Evolutionary conservation across 1,284 basidiomycete species (phyloP).

Genomic region (Cystobasidiaceae sp.): DNA sequence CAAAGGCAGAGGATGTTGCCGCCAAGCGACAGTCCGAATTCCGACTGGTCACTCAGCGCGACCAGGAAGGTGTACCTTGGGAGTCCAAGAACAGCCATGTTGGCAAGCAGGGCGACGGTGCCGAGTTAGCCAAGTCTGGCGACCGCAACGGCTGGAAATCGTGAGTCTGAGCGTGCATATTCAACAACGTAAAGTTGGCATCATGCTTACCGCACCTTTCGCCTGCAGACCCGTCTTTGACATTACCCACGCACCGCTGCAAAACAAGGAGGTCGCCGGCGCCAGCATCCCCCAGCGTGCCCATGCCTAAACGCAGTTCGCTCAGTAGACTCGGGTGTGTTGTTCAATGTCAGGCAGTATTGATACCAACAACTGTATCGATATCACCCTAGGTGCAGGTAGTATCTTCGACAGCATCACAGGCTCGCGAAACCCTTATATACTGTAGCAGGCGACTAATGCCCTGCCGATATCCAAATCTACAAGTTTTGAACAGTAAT

Average conservation of each 20-base stretch:
- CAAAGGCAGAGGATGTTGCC: conserved; percentile 46
- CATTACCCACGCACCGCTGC: conserved; percentile 5
- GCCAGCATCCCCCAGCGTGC: background rate
- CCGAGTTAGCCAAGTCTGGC: conserved; percentile 14
- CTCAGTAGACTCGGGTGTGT: too few species aligned
- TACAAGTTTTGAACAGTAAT: too few species aligned
- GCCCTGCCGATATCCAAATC: too few species aligned
- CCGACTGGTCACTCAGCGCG: conserved; percentile 59
- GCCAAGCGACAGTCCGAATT: conserved; percentile 53
- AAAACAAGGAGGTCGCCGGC: conserved; percentile 13
- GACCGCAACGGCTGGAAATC: conserved; percentile 6
- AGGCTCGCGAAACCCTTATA: too few species aligned
- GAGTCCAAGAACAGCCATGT: conserved; percentile 4
- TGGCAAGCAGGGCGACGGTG: conserved; percentile 12
- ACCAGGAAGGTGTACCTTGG: conserved; percentile 23
- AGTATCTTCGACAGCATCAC: too few species aligned
- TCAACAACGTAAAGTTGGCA: too few species aligned
- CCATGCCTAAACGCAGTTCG: background rate
- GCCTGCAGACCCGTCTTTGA: conserved; percentile 15
- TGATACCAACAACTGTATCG: too few species aligned
- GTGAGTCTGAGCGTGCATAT: background rate
- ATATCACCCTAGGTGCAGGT: too few species aligned
- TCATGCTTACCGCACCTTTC: too few species aligned
- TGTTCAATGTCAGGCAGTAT: too few species aligned
- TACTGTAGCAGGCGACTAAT: too few species aligned